phyloP scores from a whole-genome alignment of 805 yeast species.

The Naumovozyma baii region DNA sequence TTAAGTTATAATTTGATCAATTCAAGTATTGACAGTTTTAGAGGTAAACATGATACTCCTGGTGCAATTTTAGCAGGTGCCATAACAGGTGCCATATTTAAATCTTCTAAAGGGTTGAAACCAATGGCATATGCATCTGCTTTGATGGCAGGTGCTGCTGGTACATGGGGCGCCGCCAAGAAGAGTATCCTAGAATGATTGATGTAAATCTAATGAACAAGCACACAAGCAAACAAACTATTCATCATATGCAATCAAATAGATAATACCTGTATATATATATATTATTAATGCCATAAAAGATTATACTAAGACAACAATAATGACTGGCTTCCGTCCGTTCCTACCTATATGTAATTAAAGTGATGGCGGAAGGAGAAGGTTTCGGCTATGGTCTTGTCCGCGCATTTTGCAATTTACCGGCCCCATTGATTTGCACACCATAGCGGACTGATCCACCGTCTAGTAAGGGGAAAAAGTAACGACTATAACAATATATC shows the following conservation, averaged over 20 bases:
- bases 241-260: neutral
- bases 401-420: no score
- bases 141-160: conserved; percentile 82
- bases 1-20: conserved; percentile 79
- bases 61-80: conserved; percentile 88
- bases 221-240: neutral
- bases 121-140: conserved; percentile 85
- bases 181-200: conserved; percentile 15
- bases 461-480: no score
- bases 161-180: conserved; percentile 84
- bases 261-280: no score
- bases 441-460: no score
- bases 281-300: no score
- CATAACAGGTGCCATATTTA: conserved; percentile 83
- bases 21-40: conserved; percentile 62
- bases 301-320: no score
- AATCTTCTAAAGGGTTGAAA: conserved; percentile 71
- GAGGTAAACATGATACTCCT: conserved; percentile 81
- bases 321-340: no score
- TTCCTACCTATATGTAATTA: no score
- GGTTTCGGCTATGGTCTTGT: no score
- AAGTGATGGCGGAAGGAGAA: no score
- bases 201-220: neutral
- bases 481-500: no score
- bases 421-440: no score